Conservation (phyloP, 2,329 filamentous ascomycete genomes). For the Zasmidium cellare region DNA sequence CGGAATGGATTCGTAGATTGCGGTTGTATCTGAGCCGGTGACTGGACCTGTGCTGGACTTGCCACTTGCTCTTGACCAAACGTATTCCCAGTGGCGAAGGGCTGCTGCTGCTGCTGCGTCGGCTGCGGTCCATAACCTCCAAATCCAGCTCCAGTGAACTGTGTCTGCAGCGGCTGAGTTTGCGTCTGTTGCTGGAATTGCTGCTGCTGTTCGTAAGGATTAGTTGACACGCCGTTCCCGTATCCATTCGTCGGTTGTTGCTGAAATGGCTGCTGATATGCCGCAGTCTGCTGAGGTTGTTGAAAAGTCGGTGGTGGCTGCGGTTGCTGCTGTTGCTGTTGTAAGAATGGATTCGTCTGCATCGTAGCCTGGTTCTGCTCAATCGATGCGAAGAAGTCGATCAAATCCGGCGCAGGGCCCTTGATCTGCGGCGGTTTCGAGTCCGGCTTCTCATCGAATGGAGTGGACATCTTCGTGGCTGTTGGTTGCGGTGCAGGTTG, state of each 20-base stretch:
- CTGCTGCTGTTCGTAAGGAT: conserved; percentile 40
- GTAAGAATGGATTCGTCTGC: conserved; percentile 34
- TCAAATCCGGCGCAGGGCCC: conserved; percentile 73
- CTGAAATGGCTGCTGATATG: conserved; percentile 31
- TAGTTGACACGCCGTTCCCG: conserved; percentile 22
- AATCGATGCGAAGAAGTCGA: conserved; percentile 93
- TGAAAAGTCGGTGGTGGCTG: conserved; percentile 29
- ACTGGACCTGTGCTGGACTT: conserved; percentile 36
- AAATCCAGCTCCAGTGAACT: conserved; percentile 76
- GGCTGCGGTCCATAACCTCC: conserved; percentile 75
- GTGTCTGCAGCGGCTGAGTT: conserved; percentile 57
- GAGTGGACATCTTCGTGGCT: conserved; percentile 35
- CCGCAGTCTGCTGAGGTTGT: conserved; percentile 24
- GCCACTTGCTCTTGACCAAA: conserved; percentile 27
- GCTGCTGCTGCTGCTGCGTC: conserved; percentile 46
- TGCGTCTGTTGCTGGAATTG: conserved; percentile 25
- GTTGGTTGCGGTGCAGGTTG: conserved; percentile 37
- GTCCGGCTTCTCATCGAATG: conserved; percentile 25
- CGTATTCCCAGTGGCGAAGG: conserved; percentile 36
- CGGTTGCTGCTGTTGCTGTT: conserved; percentile 28
- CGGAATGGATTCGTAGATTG: conserved; percentile 87
- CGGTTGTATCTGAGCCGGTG: conserved; percentile 40
- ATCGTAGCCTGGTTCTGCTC: conserved; percentile 78
- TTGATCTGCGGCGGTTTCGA: conserved; percentile 44
- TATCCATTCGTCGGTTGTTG: conserved; percentile 32